Evolutionary conservation across 352 stramenopile species (phyloP).

Genomic region (Phytopythium montanum): DNA sequence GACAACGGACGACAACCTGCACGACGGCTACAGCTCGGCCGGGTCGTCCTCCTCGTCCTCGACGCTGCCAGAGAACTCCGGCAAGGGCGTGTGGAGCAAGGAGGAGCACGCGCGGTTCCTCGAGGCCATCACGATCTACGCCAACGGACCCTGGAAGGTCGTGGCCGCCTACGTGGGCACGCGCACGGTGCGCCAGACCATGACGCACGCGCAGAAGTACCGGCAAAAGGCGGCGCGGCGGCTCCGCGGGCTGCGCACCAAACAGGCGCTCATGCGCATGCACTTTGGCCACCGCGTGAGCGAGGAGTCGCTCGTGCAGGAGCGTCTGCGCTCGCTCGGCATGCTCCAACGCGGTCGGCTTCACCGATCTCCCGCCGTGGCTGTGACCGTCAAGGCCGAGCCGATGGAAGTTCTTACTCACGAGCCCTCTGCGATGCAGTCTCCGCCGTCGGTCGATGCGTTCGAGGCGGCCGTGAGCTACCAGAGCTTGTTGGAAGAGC

Average conservation of each 20-base stretch:
- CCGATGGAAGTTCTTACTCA: background rate
- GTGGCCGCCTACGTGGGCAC: constrained; percentile 63
- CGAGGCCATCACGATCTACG: constrained; percentile 69
- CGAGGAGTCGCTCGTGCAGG: constrained; percentile 60
- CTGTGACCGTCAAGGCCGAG: background rate
- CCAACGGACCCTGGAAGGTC: constrained; percentile 63
- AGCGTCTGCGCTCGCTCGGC: constrained; percentile 42
- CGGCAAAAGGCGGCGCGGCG: constrained; percentile 55
- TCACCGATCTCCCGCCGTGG: background rate
- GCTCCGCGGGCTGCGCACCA: constrained; percentile 56
- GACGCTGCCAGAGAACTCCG: constrained; percentile 11
- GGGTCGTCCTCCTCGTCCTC: background rate
- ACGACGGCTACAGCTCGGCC: background rate
- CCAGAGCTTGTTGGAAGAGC: constrained; percentile 23
- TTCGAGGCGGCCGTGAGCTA: constrained; percentile 9
- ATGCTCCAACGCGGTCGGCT: constrained; percentile 5
- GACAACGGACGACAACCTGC: background rate
- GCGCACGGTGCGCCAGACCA: constrained; percentile 67
- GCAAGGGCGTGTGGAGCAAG: constrained; percentile 51
- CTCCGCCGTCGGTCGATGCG: constrained; percentile 9
- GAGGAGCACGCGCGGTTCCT: constrained; percentile 71
- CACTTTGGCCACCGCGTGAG: constrained; percentile 59
- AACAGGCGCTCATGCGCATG: constrained; percentile 73
- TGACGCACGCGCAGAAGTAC: constrained; percentile 78
- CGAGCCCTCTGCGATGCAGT: background rate